Evolutionary conservation across 164 flowering plant genomes (phyloP), one percentile per base, ranked within the genome.

Genomic region (Euptelea pleiosperma): DNA sequence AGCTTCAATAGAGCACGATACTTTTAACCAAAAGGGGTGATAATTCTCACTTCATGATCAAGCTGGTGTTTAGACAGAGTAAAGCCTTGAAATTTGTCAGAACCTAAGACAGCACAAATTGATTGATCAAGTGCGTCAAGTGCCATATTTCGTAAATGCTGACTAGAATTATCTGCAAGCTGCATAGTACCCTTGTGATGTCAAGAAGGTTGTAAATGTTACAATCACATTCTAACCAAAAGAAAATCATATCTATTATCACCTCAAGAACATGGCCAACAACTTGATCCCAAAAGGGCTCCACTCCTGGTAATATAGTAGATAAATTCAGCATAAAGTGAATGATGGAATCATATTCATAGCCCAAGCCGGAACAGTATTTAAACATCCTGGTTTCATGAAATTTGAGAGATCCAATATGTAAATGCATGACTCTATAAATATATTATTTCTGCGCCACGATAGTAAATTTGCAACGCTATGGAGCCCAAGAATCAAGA

Each of bases 241-340:
- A 25, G 34, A 25, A 21, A 63, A 58, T 55, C 25, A 37, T 28
- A 59, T 28, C 15, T 22, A 49, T 51, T 28, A 63, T 80, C 61
- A 94, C 99, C 99, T 88, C 95, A 66, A 94, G 80, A 60, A 94
- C 87, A 71, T 90, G 97, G 41, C 77, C 76, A 69, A 90, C 84
- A 34, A 91, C 87, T 69, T 81, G 84, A 70, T 91, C 89, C 99
- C 97, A 94, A 61, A 94, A 64, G 52, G 95, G 91, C 75, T 88
- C 82, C 70, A 86, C 89, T 65, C 99, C 99, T 90, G 77, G 42
- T 39, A 41, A 70, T 28, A 51, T 11, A 52, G 16, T 15, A 71
- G 34, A 46, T 30, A 45, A 52, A 55, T 58, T 41, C n/a, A 52
- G 55, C 45, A 58, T 40, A 7, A 30, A 42, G 24, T n/a, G 58